Conservation (phyloP, 768 basidiomycete genomes). For the Leccinum olivaceopallidum region DNA sequence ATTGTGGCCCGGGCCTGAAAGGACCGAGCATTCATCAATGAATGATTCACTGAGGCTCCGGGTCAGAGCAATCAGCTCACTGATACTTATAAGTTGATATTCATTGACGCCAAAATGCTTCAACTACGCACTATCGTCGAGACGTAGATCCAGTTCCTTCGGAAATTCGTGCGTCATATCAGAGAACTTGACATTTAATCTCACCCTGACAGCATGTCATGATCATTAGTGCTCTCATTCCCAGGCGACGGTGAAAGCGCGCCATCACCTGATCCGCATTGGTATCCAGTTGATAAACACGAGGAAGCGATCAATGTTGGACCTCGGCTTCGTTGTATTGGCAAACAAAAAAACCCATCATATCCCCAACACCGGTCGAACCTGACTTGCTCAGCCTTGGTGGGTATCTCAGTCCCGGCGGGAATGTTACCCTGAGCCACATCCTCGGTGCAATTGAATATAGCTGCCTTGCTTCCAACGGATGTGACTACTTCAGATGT, state of each 20-base stretch:
- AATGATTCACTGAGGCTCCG: slow-evolving; percentile 47
- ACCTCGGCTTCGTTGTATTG: slow-evolving; percentile 15
- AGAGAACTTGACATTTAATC: slow-evolving; percentile 3
- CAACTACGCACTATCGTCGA: slow-evolving; percentile 53
- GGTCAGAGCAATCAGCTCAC: slow-evolving; percentile 53
- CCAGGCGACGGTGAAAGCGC: slow-evolving; percentile 43
- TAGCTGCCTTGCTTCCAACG: slow-evolving; percentile 42
- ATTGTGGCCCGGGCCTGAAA: background rate
- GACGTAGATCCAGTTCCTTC: slow-evolving; percentile 57
- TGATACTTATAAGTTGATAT: slow-evolving; percentile 54
- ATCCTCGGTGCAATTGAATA: slow-evolving; percentile 58
- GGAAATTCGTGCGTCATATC: slow-evolving; percentile 44
- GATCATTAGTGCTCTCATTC: slow-evolving; percentile 45
- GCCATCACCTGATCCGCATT: slow-evolving; percentile 50
- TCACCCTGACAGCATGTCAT: slow-evolving; percentile 9
- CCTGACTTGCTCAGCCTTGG: slow-evolving; percentile 54
- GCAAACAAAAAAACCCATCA: slow-evolving; percentile 9
- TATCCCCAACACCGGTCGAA: slow-evolving; percentile 20
- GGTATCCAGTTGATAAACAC: slow-evolving; percentile 54
- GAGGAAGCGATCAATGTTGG: slow-evolving; percentile 39
- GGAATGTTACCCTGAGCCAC: slow-evolving; percentile 1
- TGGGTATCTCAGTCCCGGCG: slow-evolving; percentile 30
- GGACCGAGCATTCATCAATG: background rate
- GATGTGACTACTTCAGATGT: slow-evolving; percentile 53
- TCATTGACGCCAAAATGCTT: slow-evolving; percentile 52